phyloP scores from a whole-genome alignment of 2,329 filamentous ascomycete species.

The Nothophoma quercina region DNA sequence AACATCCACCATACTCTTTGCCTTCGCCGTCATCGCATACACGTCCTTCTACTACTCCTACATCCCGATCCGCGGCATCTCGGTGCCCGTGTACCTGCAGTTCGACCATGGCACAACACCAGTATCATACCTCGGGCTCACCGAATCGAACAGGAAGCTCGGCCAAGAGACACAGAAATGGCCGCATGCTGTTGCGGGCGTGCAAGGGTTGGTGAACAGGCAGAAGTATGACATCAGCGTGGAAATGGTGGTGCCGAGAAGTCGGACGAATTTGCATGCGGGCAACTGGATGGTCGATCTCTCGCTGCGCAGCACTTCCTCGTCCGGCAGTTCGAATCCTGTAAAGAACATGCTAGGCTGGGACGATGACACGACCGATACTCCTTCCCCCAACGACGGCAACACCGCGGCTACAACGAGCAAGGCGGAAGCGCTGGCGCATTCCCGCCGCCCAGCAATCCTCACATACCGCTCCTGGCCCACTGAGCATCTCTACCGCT shows the following conservation, averaged over 20 bases:
- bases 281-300: constrained; percentile 97
- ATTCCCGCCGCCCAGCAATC: constrained; percentile 76
- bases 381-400: not conserved
- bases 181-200: constrained; percentile 61
- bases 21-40: constrained; percentile 67
- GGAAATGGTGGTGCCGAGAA: constrained; percentile 77
- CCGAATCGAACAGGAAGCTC: constrained; percentile 3
- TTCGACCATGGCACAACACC: constrained; percentile 57
- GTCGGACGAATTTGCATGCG: constrained; percentile 73
- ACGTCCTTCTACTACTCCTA: constrained; percentile 72
- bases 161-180: constrained; percentile 24
- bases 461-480: constrained; percentile 75
- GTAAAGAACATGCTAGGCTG: constrained; percentile 36
- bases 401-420: constrained; percentile 1
- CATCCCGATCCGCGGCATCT: constrained; percentile 70
- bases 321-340: not conserved
- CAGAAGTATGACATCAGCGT: constrained; percentile 89
- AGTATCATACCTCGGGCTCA: not conserved
- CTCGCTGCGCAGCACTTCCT: constrained; percentile 62
- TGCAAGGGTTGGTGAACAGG: constrained; percentile 59
- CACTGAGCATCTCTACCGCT: constrained; percentile 37
- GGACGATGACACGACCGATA: constrained; percentile 26
- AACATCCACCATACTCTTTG: constrained; percentile 63
- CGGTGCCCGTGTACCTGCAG: constrained; percentile 70
- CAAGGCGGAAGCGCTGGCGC: constrained; percentile 43